Percentiles rank a stretch among this genome's conserved stretches.
These are phyloP conservation scores for Peniophora sp. DNA, from an alignment of 1,284 basidiomycete species.

Conservation along the genomic window DNA sequence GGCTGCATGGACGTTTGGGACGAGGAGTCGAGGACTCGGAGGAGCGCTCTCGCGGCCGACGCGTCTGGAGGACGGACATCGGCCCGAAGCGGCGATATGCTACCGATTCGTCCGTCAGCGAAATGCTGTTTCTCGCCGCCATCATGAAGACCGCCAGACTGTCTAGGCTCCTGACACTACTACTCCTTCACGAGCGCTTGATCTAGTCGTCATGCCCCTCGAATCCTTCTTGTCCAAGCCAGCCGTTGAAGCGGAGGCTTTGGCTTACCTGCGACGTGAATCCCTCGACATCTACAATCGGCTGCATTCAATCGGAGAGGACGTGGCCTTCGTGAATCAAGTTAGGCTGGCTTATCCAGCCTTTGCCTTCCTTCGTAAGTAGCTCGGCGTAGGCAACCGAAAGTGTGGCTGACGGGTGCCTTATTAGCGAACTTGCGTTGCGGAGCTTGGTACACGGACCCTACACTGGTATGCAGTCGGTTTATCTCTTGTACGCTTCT, in stretches of 20 bases:
- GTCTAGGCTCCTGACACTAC: too few relatives aligned
- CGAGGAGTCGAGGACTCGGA: too few relatives aligned
- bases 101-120: too few relatives aligned
- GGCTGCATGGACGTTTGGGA: too few relatives aligned
- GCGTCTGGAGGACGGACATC: too few relatives aligned
- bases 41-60: too few relatives aligned
- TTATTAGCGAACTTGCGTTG: slow-evolving; percentile 81
- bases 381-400: not conserved
- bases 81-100: too few relatives aligned
- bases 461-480: slow-evolving; percentile 41
- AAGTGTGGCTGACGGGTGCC: slow-evolving; percentile 6
- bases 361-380: slow-evolving; percentile 61
- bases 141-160: too few relatives aligned
- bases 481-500: slow-evolving; percentile 2
- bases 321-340: slow-evolving; percentile 59
- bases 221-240: not conserved
- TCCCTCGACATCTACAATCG: slow-evolving; percentile 78
- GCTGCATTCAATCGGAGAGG: slow-evolving; percentile 77
- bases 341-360: slow-evolving; percentile 50
- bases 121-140: too few relatives aligned
- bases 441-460: slow-evolving; percentile 90
- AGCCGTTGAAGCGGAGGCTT: slow-evolving; percentile 17
- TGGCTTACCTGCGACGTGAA: slow-evolving; percentile 52
- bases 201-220: too few relatives aligned
- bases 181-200: too few relatives aligned